These are phyloP conservation scores for Solanum bulbocastanum DNA, from an alignment of 257 asterid species.

Conservation along the genomic window DNA sequence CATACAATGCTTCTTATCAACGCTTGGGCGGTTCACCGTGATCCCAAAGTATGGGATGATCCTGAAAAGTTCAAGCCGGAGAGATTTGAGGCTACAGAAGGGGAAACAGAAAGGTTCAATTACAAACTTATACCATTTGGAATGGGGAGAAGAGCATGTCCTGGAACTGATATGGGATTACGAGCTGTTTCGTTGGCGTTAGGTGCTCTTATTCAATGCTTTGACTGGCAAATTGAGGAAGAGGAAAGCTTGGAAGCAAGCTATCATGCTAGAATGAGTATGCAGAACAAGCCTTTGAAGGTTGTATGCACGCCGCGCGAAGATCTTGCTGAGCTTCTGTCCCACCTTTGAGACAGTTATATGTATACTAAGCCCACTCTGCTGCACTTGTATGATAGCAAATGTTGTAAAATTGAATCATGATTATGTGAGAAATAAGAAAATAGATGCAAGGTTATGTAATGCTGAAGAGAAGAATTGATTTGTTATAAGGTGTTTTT, in stretches of 20 bases:
- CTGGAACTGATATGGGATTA: constrained; percentile 36
- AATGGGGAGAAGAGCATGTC: constrained; percentile 4
- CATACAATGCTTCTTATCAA: constrained; percentile 34
- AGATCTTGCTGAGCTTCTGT: constrained; percentile 15
- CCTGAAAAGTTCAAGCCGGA: constrained; percentile 27
- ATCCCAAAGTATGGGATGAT: constrained; percentile 24
- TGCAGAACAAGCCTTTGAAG: constrained; percentile 32
- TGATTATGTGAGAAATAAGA: neutral
- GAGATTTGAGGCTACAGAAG: constrained; percentile 22
- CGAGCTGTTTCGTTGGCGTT: constrained; percentile 29
- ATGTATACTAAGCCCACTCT: neutral
- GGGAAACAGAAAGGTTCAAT: constrained; percentile 17
- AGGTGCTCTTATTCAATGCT: constrained; percentile 46
- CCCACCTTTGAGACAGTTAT: constrained; percentile 7
- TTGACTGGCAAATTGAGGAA: constrained; percentile 25
- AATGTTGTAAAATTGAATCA: neutral
- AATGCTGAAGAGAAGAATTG: neutral
- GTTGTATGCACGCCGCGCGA: constrained; percentile 20
- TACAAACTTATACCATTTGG: constrained; percentile 38
- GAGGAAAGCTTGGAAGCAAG: constrained; percentile 12
- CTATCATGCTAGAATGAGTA: neutral
- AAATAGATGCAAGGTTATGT: neutral
- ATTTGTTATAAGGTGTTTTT: neutral
- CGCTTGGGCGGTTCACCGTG: constrained; percentile 46
- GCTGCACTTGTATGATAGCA: neutral